phyloP scores from a whole-genome alignment of 169 alveolate genomes.

The Cryptosporidium meleagridis region DNA sequence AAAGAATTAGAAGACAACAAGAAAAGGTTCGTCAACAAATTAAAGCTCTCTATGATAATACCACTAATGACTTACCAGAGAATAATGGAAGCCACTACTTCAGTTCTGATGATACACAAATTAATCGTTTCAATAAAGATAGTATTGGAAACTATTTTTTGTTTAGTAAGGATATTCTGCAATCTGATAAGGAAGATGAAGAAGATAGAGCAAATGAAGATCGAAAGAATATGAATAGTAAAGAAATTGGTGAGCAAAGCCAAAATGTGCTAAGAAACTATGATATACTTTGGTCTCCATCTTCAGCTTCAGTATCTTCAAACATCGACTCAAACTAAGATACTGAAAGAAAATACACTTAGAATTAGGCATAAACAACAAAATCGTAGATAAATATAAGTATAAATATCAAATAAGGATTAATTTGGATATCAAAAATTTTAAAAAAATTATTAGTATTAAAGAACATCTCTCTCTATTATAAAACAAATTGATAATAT shows the following conservation, averaged over 20 bases:
- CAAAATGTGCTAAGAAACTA: conserved; percentile 1
- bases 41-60: conserved; percentile 23
- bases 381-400: background rate
- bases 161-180: background rate
- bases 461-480: background rate
- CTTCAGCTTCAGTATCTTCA: conserved; percentile 53
- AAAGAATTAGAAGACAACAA: conserved; percentile 58
- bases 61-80: background rate
- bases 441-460: background rate
- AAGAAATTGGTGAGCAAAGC: background rate
- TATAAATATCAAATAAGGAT: background rate
- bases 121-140: background rate
- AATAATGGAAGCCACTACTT: background rate
- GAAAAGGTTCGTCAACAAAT: conserved; percentile 69
- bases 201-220: background rate
- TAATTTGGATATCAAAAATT: background rate
- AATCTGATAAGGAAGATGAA: background rate
- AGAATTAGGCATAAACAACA: background rate
- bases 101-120: background rate
- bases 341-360: background rate
- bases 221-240: background rate
- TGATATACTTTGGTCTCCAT: conserved; percentile 70
- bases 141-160: conserved; percentile 17
- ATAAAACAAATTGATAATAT: background rate
- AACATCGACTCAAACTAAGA: background rate